Evolutionary conservation across 176 grass and related monocot species (phyloP), one percentile per base, ranked within the genome.

Genomic region (Paspalum notatum): DNA sequence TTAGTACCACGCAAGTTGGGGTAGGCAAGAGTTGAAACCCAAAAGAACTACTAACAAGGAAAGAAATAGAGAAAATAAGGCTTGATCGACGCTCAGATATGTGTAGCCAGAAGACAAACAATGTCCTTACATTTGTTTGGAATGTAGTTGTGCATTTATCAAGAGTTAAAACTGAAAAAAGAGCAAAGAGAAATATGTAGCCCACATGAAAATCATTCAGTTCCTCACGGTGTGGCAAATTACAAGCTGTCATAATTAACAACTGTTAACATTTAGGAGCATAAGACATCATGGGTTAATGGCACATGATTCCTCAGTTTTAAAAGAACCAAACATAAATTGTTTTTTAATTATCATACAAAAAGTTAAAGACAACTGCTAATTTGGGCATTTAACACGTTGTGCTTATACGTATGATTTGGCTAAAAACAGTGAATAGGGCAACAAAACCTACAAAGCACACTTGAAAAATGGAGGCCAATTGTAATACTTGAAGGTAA

Each of bases 331-430:
- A 51, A 38, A 50, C 14, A 76, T 45, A 47, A 61, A 77, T 6
- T 17, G 8, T n/a, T 78, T 62, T 24, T 37, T 71, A 53, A 49
- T 45, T 54, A 52, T 16, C 20, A 70, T 5, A 49, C 9, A 12
- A 49, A 42, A 84, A 20, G 14, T 69, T 82, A 47, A n/a, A 79
- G 76, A 25, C 3, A 24, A 57, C 4, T 17, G 2, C 20, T 76
- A 40, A 56, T 75, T 41, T 75, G 43, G 16, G 5, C 56, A 85
- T 55, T 53, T 63, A 72, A 55, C 17, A 56, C 5, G 14, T 58
- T 52, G 40, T 20, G 69, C 71, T 46, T 50, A 84, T 83, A 79
- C 49, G 68, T 10, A 67, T 73, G 12, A 52, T 74, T 79, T 42
- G 52, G 27, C 43, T 80, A 32, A 51, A 18, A 44, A 26, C 15